Base-by-base conservation (phyloP, 2,329 filamentous ascomycete species). In the Colletotrichum phormii region DNA sequence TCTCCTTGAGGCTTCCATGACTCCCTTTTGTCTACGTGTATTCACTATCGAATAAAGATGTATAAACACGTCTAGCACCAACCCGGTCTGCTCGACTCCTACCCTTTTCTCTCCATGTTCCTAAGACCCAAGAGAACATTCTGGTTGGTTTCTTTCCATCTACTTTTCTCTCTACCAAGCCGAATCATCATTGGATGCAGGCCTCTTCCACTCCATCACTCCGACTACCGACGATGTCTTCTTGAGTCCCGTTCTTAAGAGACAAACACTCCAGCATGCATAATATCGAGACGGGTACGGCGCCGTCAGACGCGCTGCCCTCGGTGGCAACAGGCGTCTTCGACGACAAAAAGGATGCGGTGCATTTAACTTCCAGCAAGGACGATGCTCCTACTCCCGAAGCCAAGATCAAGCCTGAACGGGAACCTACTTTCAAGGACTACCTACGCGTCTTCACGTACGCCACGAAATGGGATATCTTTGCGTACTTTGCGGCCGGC, bases 391-490 rank as follows among this genome's bases (percentile, higher is more conserved):
- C 78, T 33, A 77, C 78, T 2, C 71, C 74, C 4, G 79, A 84
- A 67, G 76, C 78, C 64, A 84, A 85, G 72, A 66, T 77, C 3
- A 82, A 80, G 9, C 84, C 86, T 5, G 84, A 87, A 77, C 81
- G 86, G 67, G 84, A 86, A 68, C 85, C 87, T 0, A 77, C 73
- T 2, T 79, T 87, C 64, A 78, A 80, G 13, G 87, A 89, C 78
- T 89, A 87, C 75, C 59, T 85, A 53, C 84, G 88, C 68, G 81
- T 90, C 54, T 90, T 90, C 75, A 79, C 79, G 22, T 90, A 90
- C 81, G 88, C 87, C 22, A 86, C 81, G n/a, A 83, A 81, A 77
- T 87, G 84, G 84, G 88, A 90, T 75, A 83, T 84, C 55, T 71
- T 85, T 42, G 81, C 88, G 49, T 86, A 89, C 77, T 80, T 78